A percentile compares a stretch with the other conserved stretches of the same genome.
These are phyloP conservation scores for Mucor mucedo DNA, from an alignment of 371 early-diverging fungal genomes.

Conservation along the genomic window DNA sequence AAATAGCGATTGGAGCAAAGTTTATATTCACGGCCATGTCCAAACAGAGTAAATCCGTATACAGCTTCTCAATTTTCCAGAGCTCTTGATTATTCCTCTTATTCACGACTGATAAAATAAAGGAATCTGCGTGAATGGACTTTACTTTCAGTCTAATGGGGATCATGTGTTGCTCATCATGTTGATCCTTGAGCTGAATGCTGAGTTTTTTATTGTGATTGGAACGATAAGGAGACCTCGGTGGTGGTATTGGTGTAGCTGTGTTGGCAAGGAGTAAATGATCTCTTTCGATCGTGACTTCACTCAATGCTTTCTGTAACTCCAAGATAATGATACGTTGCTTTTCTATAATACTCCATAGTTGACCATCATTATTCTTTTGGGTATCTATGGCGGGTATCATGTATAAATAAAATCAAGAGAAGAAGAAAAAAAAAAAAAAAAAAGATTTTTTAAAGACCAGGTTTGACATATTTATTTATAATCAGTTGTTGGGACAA, in stretches of 20 bases:
- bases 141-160: neutral
- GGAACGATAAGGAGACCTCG: slow-evolving; percentile 29
- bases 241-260: slow-evolving; percentile 22
- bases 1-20: slow-evolving; percentile 3
- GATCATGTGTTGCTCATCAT: neutral
- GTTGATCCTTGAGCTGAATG: neutral
- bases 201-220: slow-evolving; percentile 2
- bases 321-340: slow-evolving; percentile 79
- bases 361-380: slow-evolving; percentile 71
- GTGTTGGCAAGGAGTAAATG: slow-evolving; percentile 7
- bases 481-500: slow-evolving; percentile 23
- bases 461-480: neutral
- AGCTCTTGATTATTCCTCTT: slow-evolving; percentile 41
- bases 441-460: neutral
- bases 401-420: neutral
- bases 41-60: slow-evolving; percentile 76
- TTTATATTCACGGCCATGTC: slow-evolving; percentile 38
- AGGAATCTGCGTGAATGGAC: neutral
- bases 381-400: slow-evolving; percentile 15
- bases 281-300: slow-evolving; percentile 53
- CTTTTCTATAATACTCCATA: slow-evolving; percentile 86
- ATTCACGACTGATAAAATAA: neutral
- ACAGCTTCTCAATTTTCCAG: slow-evolving; percentile 85
- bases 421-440: neutral
- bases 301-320: slow-evolving; percentile 50